Evolutionary conservation across 768 basidiomycete species (phyloP), one percentile per base, ranked within the genome.

Genomic region (Suillus alpinus): DNA sequence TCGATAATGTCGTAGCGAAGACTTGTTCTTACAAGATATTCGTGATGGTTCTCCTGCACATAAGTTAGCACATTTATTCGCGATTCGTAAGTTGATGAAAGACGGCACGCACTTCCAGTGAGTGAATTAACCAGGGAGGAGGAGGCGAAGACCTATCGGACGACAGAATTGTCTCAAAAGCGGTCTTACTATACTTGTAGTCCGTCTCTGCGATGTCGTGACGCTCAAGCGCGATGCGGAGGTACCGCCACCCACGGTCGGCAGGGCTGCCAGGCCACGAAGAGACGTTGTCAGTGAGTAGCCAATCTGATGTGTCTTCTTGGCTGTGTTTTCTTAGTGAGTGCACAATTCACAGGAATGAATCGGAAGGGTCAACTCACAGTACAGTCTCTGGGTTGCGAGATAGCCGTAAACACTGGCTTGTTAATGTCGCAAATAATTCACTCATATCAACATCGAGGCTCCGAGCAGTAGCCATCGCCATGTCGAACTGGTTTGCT

Each of bases 391-490:
- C 84, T 6, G 85, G 80, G 61, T 84, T 83, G 66, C 80, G 83
- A 61, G 89, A 83, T 46, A 97, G 76, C 60, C 88, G 85, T 51
- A 95, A 73, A 72, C 95, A 97, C 69, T 92, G 87, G 40, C 77
- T 78, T 0, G 94, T 86, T 63, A 98, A 76, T 63, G 85, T 81
- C 44, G 84, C 83, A 69, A 98, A 96, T 12, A 96, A 68, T 63
- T 93, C 89, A 3, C 87, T 86, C 90, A 98, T 92, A 71, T 97
- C 93, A 44, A 94, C 85, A 37, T 85, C 80, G 44, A 97, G 82
- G 49, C 83, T 84, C 37, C 84, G 82, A 2, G 93, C 95, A 32
- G 87, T 83, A 6, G 85, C 75, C 73, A 96, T 83, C 3, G 96
- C 96, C 56, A 83, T 78, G 65, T 87, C 91, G 73, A 91, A 95